Conservation (phyloP, 73 alveolate genomes). For the Durusdinium trenchii region DNA sequence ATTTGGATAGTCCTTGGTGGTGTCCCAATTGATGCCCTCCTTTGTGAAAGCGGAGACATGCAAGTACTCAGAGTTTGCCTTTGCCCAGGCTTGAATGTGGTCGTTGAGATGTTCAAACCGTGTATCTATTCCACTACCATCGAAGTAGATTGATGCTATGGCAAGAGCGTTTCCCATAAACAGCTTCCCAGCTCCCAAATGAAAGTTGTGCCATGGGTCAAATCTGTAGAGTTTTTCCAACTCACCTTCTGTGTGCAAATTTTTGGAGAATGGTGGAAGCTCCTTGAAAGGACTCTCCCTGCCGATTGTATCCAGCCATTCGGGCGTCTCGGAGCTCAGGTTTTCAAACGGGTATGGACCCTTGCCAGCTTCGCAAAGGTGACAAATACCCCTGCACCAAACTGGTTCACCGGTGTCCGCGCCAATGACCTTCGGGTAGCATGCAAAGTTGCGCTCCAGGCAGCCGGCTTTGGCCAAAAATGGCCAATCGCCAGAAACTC, state of each 20-base stretch:
- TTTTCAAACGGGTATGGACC: background rate
- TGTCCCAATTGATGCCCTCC: background rate
- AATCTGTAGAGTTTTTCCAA: background rate
- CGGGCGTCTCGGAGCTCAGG: background rate
- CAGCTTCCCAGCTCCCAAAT: background rate
- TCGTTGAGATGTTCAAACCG: background rate
- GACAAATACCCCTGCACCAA: background rate
- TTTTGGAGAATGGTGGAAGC: background rate
- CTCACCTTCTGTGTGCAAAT: background rate
- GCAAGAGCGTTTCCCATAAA: background rate
- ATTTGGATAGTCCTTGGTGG: background rate
- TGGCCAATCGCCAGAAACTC: conserved; percentile 27
- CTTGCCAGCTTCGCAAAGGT: background rate
- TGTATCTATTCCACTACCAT: background rate
- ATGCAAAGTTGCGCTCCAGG: background rate
- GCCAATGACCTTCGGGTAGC: background rate
- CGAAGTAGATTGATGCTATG: background rate
- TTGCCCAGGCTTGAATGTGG: background rate
- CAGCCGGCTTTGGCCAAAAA: background rate
- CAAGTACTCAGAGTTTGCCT: background rate
- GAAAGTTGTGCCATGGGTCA: background rate
- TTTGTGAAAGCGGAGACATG: background rate
- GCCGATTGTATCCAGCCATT: background rate
- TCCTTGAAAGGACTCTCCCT: background rate
- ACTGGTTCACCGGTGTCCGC: background rate